Conservation (phyloP, 139 green algal species). For the Chlamydomonas incerta region DNA sequence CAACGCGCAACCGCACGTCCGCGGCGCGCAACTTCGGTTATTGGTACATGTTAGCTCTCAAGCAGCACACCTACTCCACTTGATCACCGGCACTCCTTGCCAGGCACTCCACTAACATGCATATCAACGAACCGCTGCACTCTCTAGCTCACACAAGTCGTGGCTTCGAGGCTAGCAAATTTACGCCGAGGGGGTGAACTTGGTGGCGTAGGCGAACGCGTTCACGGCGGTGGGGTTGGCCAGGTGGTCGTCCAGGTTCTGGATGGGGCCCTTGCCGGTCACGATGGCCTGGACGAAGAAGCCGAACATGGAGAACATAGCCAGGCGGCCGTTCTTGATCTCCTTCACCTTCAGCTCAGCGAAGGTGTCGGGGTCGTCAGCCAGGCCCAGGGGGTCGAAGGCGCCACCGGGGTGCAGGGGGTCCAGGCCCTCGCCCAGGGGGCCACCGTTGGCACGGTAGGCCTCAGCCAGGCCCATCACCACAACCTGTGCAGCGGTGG, state of each 20-base stretch:
- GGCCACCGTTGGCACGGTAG: conserved; percentile 80
- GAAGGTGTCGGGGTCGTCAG: conserved; percentile 92
- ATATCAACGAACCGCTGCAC: too few relatives aligned
- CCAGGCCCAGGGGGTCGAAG: conserved; percentile 93
- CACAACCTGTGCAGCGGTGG: conserved; percentile 62
- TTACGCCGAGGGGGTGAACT: conserved; percentile 59
- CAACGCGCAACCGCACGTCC: too few relatives aligned
- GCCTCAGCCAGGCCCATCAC: conserved; percentile 83
- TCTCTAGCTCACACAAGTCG: too few relatives aligned
- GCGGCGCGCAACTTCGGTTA: too few relatives aligned
- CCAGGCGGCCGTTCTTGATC: conserved; percentile 97
- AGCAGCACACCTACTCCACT: too few relatives aligned
- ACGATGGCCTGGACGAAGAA: conserved; percentile 92
- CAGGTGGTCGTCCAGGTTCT: conserved; percentile 85
- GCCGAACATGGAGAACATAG: conserved; percentile 95
- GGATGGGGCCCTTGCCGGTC: conserved; percentile 81
- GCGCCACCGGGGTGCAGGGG: conserved; percentile 83
- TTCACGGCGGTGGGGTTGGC: conserved; percentile 82
- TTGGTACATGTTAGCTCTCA: too few relatives aligned
- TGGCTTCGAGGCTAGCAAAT: not conserved
- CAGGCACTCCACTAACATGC: too few relatives aligned
- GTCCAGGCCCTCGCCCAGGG: conserved; percentile 70
- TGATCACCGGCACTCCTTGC: too few relatives aligned
- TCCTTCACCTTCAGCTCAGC: conserved; percentile 90
- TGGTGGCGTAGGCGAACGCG: conserved; percentile 82